Base-by-base conservation (phyloP, 768 basidiomycete species). In the Boletus patriciae region DNA sequence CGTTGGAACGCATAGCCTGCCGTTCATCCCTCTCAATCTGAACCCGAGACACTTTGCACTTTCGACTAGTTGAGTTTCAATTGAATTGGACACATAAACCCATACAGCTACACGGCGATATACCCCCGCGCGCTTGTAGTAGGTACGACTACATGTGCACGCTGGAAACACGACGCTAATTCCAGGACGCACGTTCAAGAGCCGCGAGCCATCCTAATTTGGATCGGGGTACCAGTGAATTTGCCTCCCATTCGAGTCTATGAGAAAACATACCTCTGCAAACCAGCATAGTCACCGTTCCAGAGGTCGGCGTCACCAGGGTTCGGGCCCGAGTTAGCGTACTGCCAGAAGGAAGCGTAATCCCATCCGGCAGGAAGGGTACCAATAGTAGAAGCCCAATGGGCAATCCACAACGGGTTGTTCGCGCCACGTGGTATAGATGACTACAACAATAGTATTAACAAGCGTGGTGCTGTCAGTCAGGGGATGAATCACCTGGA, bases 351-450 rank as follows among this genome's bases (percentile, higher is more conserved):
- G 0, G 85, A 82, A 10, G 74, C 62, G 61, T 71, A 79, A 74
- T 62, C 49, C 81, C 81, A 87, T 23, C 87, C 83, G 33, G 83
- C 82, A 34, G 85, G 84, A 46, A 87, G 76, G 3, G 80, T 62
- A 3, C 83, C 84, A 19, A 81, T 68, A 25, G 68, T 60, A 9
- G 82, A 80, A 5, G 80, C 66, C 44, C 77, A 86, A 27, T 73
- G 69, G 2, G 87, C 85, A 43, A 87, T 76, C 84, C 83, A 87
- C 3, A 88, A 73, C 3, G 85, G 83, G 65, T 80, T 85, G 52
- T 72, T 78, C 4, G 63, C 52, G 1, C 65, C 77, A 59, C 4
- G 81, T 84, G 29, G 82, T 82, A 60, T 87, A 87, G 54, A 86
- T 84, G 40, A 82, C 82, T 80, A 52, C 6, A 41, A 9, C 3